A percentile compares a stretch with the other conserved stretches of the same genome.
Conservation (phyloP, 2,329 filamentous ascomycete species). For the Botrytis aclada region DNA sequence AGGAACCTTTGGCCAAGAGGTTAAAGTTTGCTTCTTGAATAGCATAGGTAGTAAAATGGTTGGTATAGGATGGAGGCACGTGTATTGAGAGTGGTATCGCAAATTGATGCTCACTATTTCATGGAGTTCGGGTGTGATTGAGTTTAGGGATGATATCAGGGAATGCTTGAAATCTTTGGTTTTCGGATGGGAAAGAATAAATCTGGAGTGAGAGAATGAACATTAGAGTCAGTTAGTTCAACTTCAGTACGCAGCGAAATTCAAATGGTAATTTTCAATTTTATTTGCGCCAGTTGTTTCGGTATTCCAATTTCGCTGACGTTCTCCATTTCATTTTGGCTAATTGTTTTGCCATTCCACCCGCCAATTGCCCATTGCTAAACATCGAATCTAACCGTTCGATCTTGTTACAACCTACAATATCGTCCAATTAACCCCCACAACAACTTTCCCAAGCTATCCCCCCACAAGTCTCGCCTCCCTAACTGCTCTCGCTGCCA, state of each 20-base stretch:
- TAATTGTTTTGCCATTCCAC: background rate
- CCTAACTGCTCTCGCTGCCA: slow-evolving; percentile 64
- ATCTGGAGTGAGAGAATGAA: background rate
- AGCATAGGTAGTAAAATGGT: background rate
- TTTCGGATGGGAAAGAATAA: background rate
- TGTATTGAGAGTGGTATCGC: background rate
- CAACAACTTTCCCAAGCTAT: slow-evolving; percentile 53
- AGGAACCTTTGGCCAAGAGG: slow-evolving; percentile 28
- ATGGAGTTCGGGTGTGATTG: slow-evolving; percentile 1
- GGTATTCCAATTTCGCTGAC: background rate
- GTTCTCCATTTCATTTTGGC: background rate
- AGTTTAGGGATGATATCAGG: slow-evolving; percentile 11
- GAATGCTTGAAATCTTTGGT: background rate
- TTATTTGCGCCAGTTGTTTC: background rate
- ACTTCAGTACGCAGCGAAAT: background rate
- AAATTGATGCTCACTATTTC: background rate
- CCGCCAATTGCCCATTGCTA: background rate
- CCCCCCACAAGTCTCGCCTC: slow-evolving; percentile 69
- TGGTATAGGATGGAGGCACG: background rate
- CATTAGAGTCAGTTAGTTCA: background rate
- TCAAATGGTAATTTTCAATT: background rate
- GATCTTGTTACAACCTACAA: slow-evolving; percentile 25
- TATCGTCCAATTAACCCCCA: slow-evolving; percentile 49
- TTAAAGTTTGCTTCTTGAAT: slow-evolving; percentile 20
- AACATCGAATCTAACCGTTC: background rate